Base-by-base conservation (phyloP, 1,139 yeast genomes). In the Zygotorulaspora mrakii region DNA sequence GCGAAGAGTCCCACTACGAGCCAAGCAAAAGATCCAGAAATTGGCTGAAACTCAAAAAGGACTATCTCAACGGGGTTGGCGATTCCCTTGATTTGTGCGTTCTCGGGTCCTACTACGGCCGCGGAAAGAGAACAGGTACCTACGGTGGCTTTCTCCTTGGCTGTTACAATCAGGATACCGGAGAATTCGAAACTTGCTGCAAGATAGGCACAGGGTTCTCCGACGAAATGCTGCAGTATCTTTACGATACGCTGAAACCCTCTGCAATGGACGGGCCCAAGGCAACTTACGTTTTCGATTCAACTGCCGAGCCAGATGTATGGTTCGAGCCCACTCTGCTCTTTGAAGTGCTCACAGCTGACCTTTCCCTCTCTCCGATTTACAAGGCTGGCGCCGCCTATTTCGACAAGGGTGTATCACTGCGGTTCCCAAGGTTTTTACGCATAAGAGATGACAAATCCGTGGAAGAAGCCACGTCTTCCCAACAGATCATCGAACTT, bases 151-250 rank as follows among this genome's bases (percentile, higher is more conserved):
- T 87, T 57, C 65, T 91, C 27, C 69, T 94, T 40, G 98, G 96
- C 0, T 81, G 94, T 28, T 89, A 87, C 61, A 89, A 91, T 57
- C 78, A 79, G 38, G 96, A 89, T 47, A 76, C 87, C 0, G 97
- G 94, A 16, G 96, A 88, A 54, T 87, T 77, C 57, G 98, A 91
- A 61, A 85, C 96, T 0, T 83, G 95, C 31, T 91, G 98, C 67
- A 91, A 94, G 62, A 89, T 94, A 41, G 98, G 98, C 31, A 94
- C 99, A 0, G 99, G 99, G 0, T 91, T 91, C 60, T 78, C 89
- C 27, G 99, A 91, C 50, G 96, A 85, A 48, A 76, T 80, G 55
- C 70, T 91, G 44, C 75, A 76, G 24, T 65, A 66, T 29, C 64
- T 91, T 27, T 73, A 82, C 56, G 73, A 73, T 25, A 70, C 70